Evolutionary conservation across 1,284 basidiomycete genomes (phyloP), one percentile per base, ranked within the genome.

Genomic region (Marasmius oreades): DNA sequence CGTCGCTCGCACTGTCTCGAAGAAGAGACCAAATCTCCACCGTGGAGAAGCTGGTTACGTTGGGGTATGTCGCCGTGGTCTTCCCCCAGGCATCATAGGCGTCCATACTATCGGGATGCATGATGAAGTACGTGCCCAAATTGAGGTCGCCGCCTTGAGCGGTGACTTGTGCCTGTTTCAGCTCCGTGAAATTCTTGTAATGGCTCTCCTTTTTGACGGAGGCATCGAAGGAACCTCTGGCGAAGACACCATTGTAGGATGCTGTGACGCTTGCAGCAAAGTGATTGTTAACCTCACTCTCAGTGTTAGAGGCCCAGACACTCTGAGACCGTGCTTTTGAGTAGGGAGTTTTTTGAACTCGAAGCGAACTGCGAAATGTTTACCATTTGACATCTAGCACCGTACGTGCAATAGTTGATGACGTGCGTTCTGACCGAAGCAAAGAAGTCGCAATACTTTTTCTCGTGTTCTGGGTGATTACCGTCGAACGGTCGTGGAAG

Each of bases 111-210:
- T 51, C 34, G n/a, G 56, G 56, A 43, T 57, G 22, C n/a, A n/a
- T 16, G 52, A 33, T n/a, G 36, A 57, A 34, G 24, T 23, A 31
- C 14, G 33, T 34, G 16, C 43, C 56, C 14, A 23, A 11, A 12
- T 45, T 33, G 16, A 54, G 22, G 14, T 57, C 42, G 10, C 52
- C 52, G 20, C 52, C 56, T 55, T 65, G 64, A 1, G 60, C 61
- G 36, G 64, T 59, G 44, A 64, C 59, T 52, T 62, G 58, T 33
- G 62, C 42, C 37, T 53, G 52, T 20, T n/a, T 53, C 12, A 22
- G 44, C 37, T 65, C 62, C 63, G 61, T 37, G 60, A 59, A 52
- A 55, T 56, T 34, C 55, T 60, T 5, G 62, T 54, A 57, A 28
- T 57, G 56, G 5, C 23, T 44, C n/a, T 52, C 51, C 5, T 36